Base-by-base conservation (phyloP, 805 yeast species). In the Metschnikowia similis region DNA sequence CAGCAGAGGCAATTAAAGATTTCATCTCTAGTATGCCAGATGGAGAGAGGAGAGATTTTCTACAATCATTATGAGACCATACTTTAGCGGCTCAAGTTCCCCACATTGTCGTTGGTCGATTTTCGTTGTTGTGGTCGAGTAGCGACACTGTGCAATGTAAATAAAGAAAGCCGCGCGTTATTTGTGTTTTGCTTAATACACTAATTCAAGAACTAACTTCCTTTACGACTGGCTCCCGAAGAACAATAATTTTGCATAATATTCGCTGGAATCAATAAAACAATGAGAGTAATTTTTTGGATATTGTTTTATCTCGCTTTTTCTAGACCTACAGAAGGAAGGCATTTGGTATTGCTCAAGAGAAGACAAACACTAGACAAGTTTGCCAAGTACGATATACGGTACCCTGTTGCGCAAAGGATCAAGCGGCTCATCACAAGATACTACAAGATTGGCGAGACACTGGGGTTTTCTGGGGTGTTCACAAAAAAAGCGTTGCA, bases 401-500 rank as follows among this genome's bases (percentile, higher is more conserved):
- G 59, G 13, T 63, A 61, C 46, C 70, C 73, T 0, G 59, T 57
- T 27, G 56, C 61, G 3, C 63, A 77, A 29, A 77, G 81, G 58
- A 66, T 77, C 47, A 63, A 80, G 53, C 70, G 75, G 35, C 65
- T 72, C 38, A 76, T 87, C 28, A 70, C 74, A 10, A 74, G 76
- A 48, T 70, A 79, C 10, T 82, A 82, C 56, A 75, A 86, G 0
- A 81, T 89, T 59, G 95, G 95, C 1, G 75, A 74, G 21, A 85
- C 87, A 61, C 81, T 79, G 55, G 95, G 87, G 0, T 80, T 89
- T 53, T 75, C 84, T 0, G 89, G 90, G 0, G 76, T 75, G 48
- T 80, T 85, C 61, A 70, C 83, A 9, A 63, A 66, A 28, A 79
- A 71, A 9, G 69, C 76, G 1, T 57, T 80, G 35, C 74, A 72